phyloP scores from a whole-genome alignment of 768 basidiomycete genomes.

The Termitomyces sp. region DNA sequence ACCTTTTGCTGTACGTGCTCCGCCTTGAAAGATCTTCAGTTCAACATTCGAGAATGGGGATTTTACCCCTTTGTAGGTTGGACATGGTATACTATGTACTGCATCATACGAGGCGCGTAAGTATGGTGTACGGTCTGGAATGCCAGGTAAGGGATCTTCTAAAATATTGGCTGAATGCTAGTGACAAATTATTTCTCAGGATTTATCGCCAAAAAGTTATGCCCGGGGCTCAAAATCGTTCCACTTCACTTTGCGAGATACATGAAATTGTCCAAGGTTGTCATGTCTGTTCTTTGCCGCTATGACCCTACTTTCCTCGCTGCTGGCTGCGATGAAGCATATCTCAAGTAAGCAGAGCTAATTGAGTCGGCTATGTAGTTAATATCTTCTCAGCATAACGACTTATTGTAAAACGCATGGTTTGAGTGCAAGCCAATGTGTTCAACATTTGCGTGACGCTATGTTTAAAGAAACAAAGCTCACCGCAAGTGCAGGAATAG shows the following conservation, averaged over 20 bases:
- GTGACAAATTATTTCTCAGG: conserved; percentile 34
- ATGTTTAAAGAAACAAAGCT: conserved; percentile 77
- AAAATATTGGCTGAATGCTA: not conserved
- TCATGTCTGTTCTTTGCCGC: conserved; percentile 64
- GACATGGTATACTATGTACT: conserved; percentile 78
- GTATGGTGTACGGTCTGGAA: conserved; percentile 88
- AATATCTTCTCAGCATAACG: conserved; percentile 57
- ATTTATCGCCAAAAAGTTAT: conserved; percentile 91
- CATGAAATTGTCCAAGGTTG: conserved; percentile 60
- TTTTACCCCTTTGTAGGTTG: conserved; percentile 45
- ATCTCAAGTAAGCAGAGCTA: conserved; percentile 66
- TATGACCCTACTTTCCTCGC: conserved; percentile 74
- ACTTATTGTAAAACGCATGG: conserved; percentile 67
- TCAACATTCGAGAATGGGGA: not conserved
- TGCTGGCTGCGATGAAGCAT: conserved; percentile 88
- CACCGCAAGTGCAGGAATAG: conserved; percentile 93
- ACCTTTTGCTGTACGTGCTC: conserved; percentile 57
- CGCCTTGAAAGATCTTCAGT: conserved; percentile 6
- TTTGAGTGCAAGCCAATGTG: conserved; percentile 67
- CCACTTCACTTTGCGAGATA: conserved; percentile 55
- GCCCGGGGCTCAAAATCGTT: conserved; percentile 80
- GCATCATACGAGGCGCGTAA: conserved; percentile 92
- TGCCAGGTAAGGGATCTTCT: conserved; percentile 61
- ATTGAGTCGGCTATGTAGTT: not conserved
- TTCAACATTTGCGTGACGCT: conserved; percentile 65